Evolutionary conservation across 177 flowering plant species (phyloP).

Genomic region (Vitis hybrid): DNA sequence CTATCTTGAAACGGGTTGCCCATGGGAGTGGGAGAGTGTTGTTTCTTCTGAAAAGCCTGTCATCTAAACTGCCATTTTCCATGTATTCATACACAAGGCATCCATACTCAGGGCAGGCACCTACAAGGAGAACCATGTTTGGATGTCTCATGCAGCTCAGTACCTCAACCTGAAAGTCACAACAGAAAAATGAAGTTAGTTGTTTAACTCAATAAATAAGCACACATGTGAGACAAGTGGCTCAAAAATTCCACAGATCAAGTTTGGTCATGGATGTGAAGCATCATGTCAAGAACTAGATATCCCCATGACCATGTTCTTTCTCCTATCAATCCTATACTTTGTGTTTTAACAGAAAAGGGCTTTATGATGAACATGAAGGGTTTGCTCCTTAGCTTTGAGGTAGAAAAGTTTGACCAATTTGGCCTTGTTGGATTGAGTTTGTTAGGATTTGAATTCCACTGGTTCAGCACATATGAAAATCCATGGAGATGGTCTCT

Average conservation of each 20-base stretch:
- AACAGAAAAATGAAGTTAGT: not conserved
- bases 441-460: too few relatives aligned
- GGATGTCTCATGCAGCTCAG: slow-evolving; percentile 64
- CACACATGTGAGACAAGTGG: too few relatives aligned
- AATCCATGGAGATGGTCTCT: too few relatives aligned
- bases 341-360: not conserved
- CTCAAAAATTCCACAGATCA: too few relatives aligned
- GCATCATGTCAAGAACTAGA: too few relatives aligned
- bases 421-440: not conserved
- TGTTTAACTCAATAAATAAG: not conserved
- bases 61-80: slow-evolving; percentile 69
- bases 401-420: not conserved
- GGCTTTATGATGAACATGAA: not conserved
- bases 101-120: slow-evolving; percentile 68
- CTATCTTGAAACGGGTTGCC: slow-evolving; percentile 51
- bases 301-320: too few relatives aligned
- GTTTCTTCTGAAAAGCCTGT: slow-evolving; percentile 45
- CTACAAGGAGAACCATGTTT: slow-evolving; percentile 61
- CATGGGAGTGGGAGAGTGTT: slow-evolving; percentile 53
- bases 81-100: slow-evolving; percentile 68
- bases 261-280: too few relatives aligned
- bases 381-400: not conserved
- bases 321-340: too few relatives aligned
- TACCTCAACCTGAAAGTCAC: slow-evolving; percentile 45
- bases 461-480: too few relatives aligned